Evolutionary conservation across 164 flowering plant genomes (phyloP).

Genomic region (Vitis riparia): DNA sequence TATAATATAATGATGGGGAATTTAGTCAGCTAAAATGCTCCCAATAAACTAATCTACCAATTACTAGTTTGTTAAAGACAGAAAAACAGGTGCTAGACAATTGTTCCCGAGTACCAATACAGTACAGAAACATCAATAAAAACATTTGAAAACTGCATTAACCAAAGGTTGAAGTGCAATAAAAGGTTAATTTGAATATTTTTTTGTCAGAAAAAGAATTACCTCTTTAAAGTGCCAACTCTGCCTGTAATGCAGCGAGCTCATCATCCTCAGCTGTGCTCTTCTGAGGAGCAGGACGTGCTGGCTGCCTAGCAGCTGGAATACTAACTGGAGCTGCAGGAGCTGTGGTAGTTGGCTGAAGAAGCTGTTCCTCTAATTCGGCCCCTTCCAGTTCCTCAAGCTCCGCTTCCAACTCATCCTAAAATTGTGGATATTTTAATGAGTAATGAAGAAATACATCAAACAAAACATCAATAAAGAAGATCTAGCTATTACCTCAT

Average conservation of each 20-base stretch:
- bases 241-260: constrained; percentile 9
- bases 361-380: not conserved
- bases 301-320: constrained; percentile 3
- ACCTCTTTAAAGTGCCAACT: constrained; percentile 5
- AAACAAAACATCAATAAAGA: too few relatives aligned
- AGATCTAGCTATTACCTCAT: constrained; percentile 36
- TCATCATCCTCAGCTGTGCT: constrained; percentile 7
- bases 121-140: too few relatives aligned
- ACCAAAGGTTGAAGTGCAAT: too few relatives aligned
- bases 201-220: not conserved
- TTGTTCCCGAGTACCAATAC: too few relatives aligned
- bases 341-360: not conserved
- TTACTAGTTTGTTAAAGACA: too few relatives aligned
- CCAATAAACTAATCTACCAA: too few relatives aligned
- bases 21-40: too few relatives aligned
- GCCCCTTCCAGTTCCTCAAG: constrained; percentile 9
- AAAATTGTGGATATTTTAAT: not conserved
- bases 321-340: constrained; percentile 3
- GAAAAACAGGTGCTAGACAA: too few relatives aligned
- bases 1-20: too few relatives aligned
- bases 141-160: too few relatives aligned
- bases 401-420: constrained; percentile 11
- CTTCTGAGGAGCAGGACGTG: not conserved
- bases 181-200: too few relatives aligned
- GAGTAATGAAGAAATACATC: too few relatives aligned